phyloP scores from a whole-genome alignment of 1,284 basidiomycete species.

The Trichosporon ovoides region DNA sequence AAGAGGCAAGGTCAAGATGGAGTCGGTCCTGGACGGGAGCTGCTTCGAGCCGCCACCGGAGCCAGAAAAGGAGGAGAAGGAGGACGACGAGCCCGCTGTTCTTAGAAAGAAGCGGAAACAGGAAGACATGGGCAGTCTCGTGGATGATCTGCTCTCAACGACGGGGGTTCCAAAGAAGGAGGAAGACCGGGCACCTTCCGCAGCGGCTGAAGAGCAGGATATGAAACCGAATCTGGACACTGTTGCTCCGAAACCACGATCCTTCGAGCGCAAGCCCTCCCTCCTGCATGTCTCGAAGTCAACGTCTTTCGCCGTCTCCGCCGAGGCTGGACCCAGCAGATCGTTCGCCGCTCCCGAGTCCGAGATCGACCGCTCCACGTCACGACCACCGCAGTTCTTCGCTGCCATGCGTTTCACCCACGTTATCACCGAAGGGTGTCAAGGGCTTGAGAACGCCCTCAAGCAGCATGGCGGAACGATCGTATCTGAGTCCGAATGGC shows the following conservation, averaged over 20 bases:
- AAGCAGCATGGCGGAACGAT: conserved; percentile 28
- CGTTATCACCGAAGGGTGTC: conserved; percentile 33
- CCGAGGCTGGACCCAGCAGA: conserved; percentile 1
- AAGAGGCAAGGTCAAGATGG: conserved; percentile 25
- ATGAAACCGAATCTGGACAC: background rate
- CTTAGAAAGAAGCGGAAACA: conserved; percentile 32
- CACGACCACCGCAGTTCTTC: conserved; percentile 24
- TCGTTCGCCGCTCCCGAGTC: background rate
- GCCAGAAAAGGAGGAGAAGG: conserved; percentile 18
- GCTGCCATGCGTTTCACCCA: conserved; percentile 37
- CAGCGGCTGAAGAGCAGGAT: background rate
- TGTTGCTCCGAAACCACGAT: background rate
- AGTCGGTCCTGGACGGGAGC: conserved; percentile 32
- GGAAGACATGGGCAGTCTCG: conserved; percentile 28
- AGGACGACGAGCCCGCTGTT: conserved; percentile 29
- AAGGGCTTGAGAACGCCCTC: conserved; percentile 36
- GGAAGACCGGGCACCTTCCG: background rate
- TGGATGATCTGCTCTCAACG: conserved; percentile 36
- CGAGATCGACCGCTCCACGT: background rate
- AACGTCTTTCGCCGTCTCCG: conserved; percentile 22
- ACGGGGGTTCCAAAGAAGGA: background rate
- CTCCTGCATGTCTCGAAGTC: conserved; percentile 34
- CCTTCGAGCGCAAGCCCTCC: conserved; percentile 28
- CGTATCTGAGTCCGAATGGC: conserved; percentile 29
- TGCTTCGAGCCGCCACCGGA: conserved; percentile 12